phyloP scores from a whole-genome alignment of 305 asterid species.

The Fraxinus sp. region DNA sequence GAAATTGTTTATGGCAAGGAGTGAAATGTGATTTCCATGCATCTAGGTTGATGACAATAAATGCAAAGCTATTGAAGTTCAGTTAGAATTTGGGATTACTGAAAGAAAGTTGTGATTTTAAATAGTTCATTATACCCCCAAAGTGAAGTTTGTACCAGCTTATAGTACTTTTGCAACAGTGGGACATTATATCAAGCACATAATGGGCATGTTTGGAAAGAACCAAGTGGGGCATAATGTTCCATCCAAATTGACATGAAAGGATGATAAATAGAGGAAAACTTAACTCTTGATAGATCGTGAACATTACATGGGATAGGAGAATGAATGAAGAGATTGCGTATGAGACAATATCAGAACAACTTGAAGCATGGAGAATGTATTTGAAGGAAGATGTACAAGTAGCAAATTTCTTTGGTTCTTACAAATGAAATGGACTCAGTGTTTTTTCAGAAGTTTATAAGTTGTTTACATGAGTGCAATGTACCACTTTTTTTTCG shows the following conservation, averaged over 20 bases:
- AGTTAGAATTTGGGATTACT: background rate
- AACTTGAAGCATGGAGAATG: constrained; percentile 7
- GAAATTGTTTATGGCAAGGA: background rate
- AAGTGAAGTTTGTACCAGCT: constrained; percentile 6
- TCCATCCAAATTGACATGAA: background rate
- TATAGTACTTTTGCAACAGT: background rate
- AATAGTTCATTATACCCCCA: background rate
- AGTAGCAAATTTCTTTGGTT: background rate
- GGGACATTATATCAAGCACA: constrained; percentile 11
- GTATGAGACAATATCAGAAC: background rate
- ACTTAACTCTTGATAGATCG: background rate
- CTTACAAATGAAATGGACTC: constrained; percentile 3
- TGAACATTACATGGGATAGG: background rate
- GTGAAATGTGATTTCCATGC: constrained; percentile 3
- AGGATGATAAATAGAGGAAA: background rate
- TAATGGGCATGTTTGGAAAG: background rate
- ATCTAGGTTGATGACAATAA: background rate
- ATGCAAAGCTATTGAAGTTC: background rate
- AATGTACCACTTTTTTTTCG: background rate
- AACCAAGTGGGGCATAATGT: background rate
- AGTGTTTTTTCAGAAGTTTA: background rate
- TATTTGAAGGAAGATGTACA: background rate
- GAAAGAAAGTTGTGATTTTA: background rate
- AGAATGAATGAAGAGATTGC: background rate
- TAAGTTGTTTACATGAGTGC: background rate